Evolutionary conservation across 768 basidiomycete species (phyloP).

Genomic region (Macrolepiota fuliginosa): DNA sequence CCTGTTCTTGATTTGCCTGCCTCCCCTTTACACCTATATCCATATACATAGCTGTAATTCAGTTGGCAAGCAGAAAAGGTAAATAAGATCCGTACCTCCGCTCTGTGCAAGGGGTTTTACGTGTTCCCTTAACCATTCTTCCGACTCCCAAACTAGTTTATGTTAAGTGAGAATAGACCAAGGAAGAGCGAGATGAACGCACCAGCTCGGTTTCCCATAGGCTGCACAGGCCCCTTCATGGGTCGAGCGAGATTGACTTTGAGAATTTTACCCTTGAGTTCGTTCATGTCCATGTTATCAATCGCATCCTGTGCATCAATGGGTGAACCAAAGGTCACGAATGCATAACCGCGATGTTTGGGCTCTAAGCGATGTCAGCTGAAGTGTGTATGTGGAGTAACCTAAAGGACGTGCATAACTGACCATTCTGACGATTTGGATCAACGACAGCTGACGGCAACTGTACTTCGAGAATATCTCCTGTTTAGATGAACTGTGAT

Average conservation of each 20-base stretch:
- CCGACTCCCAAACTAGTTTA: slow-evolving; percentile 88
- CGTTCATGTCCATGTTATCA: slow-evolving; percentile 98
- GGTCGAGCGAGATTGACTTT: slow-evolving; percentile 87
- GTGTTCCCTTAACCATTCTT: slow-evolving; percentile 87
- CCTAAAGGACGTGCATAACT: not conserved
- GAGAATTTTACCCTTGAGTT: slow-evolving; percentile 70
- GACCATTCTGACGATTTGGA: slow-evolving; percentile 49
- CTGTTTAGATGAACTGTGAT: slow-evolving; percentile 37
- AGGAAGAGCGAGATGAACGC: slow-evolving; percentile 26
- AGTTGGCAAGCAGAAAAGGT: slow-evolving; percentile 2
- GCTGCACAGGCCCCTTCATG: slow-evolving; percentile 66
- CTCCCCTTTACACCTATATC: slow-evolving; percentile 54
- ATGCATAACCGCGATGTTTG: slow-evolving; percentile 94
- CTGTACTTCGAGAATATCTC: slow-evolving; percentile 91
- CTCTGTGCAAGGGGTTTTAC: slow-evolving; percentile 75
- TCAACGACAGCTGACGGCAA: slow-evolving; percentile 79
- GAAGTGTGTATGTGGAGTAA: not conserved
- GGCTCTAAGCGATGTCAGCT: slow-evolving; percentile 40
- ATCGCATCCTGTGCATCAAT: slow-evolving; percentile 94
- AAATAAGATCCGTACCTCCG: slow-evolving; percentile 50
- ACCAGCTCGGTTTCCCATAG: slow-evolving; percentile 77
- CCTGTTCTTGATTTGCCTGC: slow-evolving; percentile 24
- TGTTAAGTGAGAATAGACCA: not conserved
- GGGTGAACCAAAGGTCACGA: slow-evolving; percentile 79
- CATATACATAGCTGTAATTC: not conserved